These are phyloP conservation scores for Saturnispora gosingensis DNA, from an alignment of 805 yeast species.

Conservation along the genomic window DNA sequence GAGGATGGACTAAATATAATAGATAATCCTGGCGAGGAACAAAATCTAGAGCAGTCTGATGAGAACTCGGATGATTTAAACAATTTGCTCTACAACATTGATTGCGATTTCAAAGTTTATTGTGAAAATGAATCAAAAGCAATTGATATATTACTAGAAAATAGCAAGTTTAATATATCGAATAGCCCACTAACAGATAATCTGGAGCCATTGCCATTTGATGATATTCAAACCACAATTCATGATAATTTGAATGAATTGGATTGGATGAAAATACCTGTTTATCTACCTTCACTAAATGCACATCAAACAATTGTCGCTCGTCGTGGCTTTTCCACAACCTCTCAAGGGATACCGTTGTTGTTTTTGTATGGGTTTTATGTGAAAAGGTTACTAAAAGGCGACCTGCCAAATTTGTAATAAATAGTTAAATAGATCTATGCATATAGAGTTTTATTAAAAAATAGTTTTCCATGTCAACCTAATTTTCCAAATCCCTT, in stretches of 20 bases:
- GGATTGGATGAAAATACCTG: conserved; percentile 72
- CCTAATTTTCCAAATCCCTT: not conserved
- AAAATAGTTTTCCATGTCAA: not conserved
- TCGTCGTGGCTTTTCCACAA: conserved; percentile 51
- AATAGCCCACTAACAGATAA: conserved; percentile 10
- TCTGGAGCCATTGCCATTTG: conserved; percentile 21
- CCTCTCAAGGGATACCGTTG: conserved; percentile 42
- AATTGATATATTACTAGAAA: not conserved
- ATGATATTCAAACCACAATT: conserved; percentile 26
- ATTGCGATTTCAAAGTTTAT: conserved; percentile 10
- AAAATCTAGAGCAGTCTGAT: not conserved
- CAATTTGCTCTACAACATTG: conserved; percentile 5
- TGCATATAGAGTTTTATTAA: not conserved
- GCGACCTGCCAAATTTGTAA: not conserved
- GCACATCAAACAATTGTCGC: conserved; percentile 86
- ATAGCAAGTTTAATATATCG: conserved; percentile 5
- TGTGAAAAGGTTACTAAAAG: conserved; percentile 11
- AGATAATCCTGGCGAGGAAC: not conserved
- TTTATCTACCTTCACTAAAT: conserved; percentile 60
- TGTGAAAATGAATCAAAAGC: conserved; percentile 7
- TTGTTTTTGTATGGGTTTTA: conserved; percentile 38
- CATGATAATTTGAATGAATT: conserved; percentile 49
- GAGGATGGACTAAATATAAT: conserved; percentile 19
- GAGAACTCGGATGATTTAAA: not conserved
- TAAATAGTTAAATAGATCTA: not conserved